Conservation (phyloP, 129 eudicot species). For the Escallonia rubra region DNA sequence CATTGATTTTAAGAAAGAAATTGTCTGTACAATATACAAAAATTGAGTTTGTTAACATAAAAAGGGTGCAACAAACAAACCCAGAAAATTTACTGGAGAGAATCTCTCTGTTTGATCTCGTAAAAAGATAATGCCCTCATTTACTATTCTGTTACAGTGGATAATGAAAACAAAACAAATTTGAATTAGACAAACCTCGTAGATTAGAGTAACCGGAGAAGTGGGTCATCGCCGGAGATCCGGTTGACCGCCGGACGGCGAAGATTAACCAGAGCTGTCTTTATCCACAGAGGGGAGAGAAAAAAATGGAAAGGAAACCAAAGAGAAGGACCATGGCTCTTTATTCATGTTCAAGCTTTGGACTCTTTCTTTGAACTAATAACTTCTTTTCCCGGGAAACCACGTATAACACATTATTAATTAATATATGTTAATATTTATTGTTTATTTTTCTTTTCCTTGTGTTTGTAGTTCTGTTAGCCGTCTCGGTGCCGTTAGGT, state of each 20-base stretch:
- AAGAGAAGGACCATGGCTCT: constrained; percentile 11
- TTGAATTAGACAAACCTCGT: constrained; percentile 23
- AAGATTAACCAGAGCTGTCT: not conserved
- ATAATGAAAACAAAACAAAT: constrained; percentile 5
- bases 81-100: not conserved
- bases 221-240: constrained; percentile 25
- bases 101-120: not conserved
- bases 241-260: constrained; percentile 21
- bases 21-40: not conserved
- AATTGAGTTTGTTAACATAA: not conserved
- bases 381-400: constrained; percentile 1
- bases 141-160: not conserved
- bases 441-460: not conserved
- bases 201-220: constrained; percentile 23
- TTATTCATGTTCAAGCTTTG: constrained; percentile 4
- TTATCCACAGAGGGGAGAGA: constrained; percentile 20
- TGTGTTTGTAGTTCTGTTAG: too few relatives aligned
- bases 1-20: not conserved
- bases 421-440: too few relatives aligned
- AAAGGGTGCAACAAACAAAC: constrained; percentile 1
- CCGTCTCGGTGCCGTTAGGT: too few relatives aligned
- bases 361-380: not conserved
- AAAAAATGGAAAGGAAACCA: constrained; percentile 16
- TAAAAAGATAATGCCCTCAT: not conserved
- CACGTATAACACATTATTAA: not conserved